Conservation (phyloP, 1,284 basidiomycete species). For the Cryptococcus jaspeensis region DNA sequence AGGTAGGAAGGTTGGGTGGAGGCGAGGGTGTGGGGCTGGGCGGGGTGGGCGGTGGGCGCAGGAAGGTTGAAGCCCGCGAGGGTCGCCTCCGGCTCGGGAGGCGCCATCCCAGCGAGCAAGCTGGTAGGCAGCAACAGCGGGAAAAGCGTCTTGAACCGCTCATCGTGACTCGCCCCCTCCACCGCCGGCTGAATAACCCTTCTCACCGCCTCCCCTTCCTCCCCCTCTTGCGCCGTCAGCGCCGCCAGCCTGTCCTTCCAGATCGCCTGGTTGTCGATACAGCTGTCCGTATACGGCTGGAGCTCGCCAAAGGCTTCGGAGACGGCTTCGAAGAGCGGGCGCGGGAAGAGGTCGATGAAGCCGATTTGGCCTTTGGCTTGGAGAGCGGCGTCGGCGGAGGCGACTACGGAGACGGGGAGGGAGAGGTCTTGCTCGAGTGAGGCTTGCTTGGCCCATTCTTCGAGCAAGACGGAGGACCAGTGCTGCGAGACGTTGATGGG, state of each 20-base stretch:
- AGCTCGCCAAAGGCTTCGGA: conserved; percentile 72
- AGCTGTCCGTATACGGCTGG: conserved; percentile 62
- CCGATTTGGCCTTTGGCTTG: conserved; percentile 86
- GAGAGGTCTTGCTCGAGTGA: conserved; percentile 72
- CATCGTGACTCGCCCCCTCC: conserved; percentile 34
- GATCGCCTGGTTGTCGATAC: conserved; percentile 62
- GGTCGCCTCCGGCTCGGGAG: conserved; percentile 13
- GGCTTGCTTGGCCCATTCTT: conserved; percentile 87
- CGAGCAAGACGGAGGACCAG: conserved; percentile 81
- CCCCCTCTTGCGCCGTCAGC: conserved; percentile 38
- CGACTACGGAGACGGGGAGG: conserved; percentile 67
- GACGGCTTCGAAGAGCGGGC: conserved; percentile 75
- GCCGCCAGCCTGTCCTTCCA: conserved; percentile 62
- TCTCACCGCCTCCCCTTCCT: conserved; percentile 11
- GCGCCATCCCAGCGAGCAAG: conserved; percentile 20
- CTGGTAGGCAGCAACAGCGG: conserved; percentile 47
- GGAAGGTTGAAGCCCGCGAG: neutral
- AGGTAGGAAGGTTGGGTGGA: neutral
- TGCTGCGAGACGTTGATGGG: conserved; percentile 83
- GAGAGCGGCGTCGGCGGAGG: conserved; percentile 61
- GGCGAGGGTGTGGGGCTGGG: neutral
- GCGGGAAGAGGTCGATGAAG: conserved; percentile 78
- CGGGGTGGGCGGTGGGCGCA: neutral
- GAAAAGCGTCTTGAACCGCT: conserved; percentile 51
- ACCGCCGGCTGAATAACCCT: conserved; percentile 31